Evolutionary conservation across 2,329 filamentous ascomycete species (phyloP).

Genomic region (Fusarium sp.): DNA sequence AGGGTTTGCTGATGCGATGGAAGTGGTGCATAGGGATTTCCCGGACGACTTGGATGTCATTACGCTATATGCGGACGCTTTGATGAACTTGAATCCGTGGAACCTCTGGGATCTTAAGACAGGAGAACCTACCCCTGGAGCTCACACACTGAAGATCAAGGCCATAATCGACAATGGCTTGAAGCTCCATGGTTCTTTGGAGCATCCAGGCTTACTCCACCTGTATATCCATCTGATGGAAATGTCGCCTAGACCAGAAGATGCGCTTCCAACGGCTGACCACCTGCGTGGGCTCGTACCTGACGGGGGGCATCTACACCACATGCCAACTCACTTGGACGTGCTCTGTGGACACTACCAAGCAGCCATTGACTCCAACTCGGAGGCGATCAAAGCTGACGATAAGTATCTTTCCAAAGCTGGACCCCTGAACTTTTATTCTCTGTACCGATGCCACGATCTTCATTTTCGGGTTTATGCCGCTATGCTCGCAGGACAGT

Average conservation of each 20-base stretch:
- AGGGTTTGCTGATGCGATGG: constrained; percentile 53
- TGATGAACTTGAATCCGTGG: constrained; percentile 55
- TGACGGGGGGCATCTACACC: constrained; percentile 74
- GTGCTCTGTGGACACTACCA: constrained; percentile 74
- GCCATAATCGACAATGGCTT: background rate
- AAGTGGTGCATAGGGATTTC: constrained; percentile 46
- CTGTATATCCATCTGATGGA: constrained; percentile 83
- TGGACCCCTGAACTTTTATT: constrained; percentile 77
- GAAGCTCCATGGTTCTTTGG: background rate
- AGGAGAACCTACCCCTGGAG: background rate
- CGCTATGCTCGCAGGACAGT: constrained; percentile 80
- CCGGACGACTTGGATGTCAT: constrained; percentile 53
- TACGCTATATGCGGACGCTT: constrained; percentile 52
- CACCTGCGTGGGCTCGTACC: constrained; percentile 71
- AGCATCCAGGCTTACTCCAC: constrained; percentile 80
- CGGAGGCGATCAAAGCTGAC: constrained; percentile 72
- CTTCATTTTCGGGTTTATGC: constrained; percentile 80
- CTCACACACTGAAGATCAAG: background rate
- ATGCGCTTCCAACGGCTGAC: constrained; percentile 68
- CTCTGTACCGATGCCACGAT: constrained; percentile 78
- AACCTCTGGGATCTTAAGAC: background rate
- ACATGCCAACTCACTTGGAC: constrained; percentile 83
- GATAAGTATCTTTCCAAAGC: constrained; percentile 68
- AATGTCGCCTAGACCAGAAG: constrained; percentile 74
- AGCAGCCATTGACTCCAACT: constrained; percentile 72